Conservation (phyloP, 2,329 filamentous ascomycete species). For the Aspergillus japonicus region DNA sequence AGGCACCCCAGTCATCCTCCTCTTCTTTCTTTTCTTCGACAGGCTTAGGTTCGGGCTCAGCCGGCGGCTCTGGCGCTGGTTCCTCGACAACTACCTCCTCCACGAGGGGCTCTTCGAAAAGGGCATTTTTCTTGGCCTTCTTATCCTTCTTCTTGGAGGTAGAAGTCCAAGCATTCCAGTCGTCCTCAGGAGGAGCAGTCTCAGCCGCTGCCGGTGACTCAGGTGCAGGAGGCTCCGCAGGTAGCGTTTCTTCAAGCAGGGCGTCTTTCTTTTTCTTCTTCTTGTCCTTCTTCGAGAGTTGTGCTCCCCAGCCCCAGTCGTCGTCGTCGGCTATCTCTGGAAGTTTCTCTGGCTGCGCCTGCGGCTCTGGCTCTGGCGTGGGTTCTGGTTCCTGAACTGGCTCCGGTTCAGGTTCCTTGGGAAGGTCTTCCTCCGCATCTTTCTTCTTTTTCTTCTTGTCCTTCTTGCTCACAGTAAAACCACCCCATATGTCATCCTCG, state of each 20-base stretch:
- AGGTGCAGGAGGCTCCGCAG: slow-evolving; percentile 30
- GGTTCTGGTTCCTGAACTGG: slow-evolving; percentile 23
- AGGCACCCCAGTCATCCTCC: slow-evolving; percentile 29
- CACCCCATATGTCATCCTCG: slow-evolving; percentile 40
- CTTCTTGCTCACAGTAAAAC: slow-evolving; percentile 42
- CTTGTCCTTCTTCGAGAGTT: slow-evolving; percentile 33
- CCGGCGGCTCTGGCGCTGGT: slow-evolving; percentile 9
- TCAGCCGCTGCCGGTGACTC: slow-evolving; percentile 28
- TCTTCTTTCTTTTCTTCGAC: slow-evolving; percentile 26
- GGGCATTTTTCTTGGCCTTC: slow-evolving; percentile 34
- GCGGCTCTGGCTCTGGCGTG: background rate
- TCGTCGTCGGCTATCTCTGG: slow-evolving; percentile 25
- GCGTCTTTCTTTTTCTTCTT: slow-evolving; percentile 30
- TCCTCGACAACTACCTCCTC: slow-evolving; percentile 16
- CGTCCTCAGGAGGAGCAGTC: slow-evolving; percentile 32
- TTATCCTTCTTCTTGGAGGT: slow-evolving; percentile 45
- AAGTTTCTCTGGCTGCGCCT: slow-evolving; percentile 10
- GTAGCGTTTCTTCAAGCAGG: slow-evolving; percentile 7
- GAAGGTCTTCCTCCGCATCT: slow-evolving; percentile 21
- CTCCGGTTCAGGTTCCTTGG: slow-evolving; percentile 19
- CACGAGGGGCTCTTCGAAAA: slow-evolving; percentile 23
- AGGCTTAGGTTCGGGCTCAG: slow-evolving; percentile 22
- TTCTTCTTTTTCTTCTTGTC: slow-evolving; percentile 49
- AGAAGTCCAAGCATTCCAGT: slow-evolving; percentile 35
- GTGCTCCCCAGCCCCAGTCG: slow-evolving; percentile 30